These are phyloP conservation scores for Leccinellum rugosiceps DNA, from an alignment of 768 basidiomycete genomes.

Conservation along the genomic window DNA sequence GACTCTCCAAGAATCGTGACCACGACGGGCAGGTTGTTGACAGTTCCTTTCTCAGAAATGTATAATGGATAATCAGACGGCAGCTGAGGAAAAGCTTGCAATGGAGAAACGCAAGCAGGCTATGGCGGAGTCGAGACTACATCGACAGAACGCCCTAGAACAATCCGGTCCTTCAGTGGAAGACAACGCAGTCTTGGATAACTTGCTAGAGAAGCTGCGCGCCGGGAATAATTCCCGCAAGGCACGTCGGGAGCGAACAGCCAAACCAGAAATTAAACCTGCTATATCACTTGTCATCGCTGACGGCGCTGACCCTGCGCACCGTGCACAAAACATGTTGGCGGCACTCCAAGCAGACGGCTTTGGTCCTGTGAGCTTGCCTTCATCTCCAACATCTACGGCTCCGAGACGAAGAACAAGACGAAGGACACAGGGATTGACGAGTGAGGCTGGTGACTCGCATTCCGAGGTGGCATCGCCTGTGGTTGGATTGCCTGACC, in stretches of 20 bases:
- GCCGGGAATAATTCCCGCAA: conserved; percentile 65
- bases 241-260: conserved; percentile 46
- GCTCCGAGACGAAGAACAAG: conserved; percentile 28
- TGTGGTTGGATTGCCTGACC: conserved; percentile 21
- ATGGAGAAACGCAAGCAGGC: conserved; percentile 67
- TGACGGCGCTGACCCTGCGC: conserved; percentile 38
- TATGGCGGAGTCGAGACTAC: conserved; percentile 59
- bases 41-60: conserved; percentile 63
- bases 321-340: conserved; percentile 72
- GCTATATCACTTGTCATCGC: conserved; percentile 14
- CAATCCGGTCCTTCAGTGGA: conserved; percentile 48
- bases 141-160: conserved; percentile 48
- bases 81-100: conserved; percentile 67
- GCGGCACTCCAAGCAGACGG: conserved; percentile 71
- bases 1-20: conserved; percentile 8
- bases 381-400: conserved; percentile 47
- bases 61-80: conserved; percentile 71
- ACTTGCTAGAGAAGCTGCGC: conserved; percentile 65
- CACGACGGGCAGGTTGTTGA: conserved; percentile 2
- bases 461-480: conserved; percentile 27
- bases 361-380: conserved; percentile 43
- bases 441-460: conserved; percentile 33
- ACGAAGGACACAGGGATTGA: conserved; percentile 34
- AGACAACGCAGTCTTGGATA: conserved; percentile 61
- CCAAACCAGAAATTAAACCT: conserved; percentile 34